Conservation (phyloP, 2,329 filamentous ascomycete species). For the Colletotrichum lini region DNA sequence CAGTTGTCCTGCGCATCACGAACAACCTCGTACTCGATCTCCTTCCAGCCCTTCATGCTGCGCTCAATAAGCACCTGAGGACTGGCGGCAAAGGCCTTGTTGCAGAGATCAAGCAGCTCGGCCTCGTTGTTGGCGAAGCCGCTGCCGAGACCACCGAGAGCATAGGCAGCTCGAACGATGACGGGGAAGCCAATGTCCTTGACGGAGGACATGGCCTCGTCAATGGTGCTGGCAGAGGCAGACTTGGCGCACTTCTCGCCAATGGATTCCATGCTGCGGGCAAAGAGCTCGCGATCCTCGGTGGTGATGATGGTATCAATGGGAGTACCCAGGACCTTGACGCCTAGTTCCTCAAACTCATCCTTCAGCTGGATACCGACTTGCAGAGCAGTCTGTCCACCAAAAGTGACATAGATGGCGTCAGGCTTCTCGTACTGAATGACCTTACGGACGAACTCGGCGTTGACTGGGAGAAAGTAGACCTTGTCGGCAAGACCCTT, state of each 20-base stretch:
- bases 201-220: constrained; percentile 90
- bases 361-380: constrained; percentile 98
- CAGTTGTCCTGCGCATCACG: constrained; percentile 97
- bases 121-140: constrained; percentile 92
- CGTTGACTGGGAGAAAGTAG: constrained; percentile 97
- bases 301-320: constrained; percentile 99
- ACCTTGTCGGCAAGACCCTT: constrained; percentile 98
- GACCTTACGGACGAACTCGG: constrained; percentile 97
- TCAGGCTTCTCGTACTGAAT: constrained; percentile 95
- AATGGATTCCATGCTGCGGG: constrained; percentile 98
- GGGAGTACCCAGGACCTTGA: constrained; percentile 94
- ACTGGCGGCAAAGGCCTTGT: constrained; percentile 94
- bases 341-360: constrained; percentile 92
- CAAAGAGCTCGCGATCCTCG: constrained; percentile 97
- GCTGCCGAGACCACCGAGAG: constrained; percentile 93
- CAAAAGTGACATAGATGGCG: constrained; percentile 97
- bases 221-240: constrained; percentile 88
- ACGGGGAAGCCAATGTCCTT: constrained; percentile 96
- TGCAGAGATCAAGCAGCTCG: constrained; percentile 88
- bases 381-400: constrained; percentile 95
- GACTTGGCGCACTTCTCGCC: constrained; percentile 98
- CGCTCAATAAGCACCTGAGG: constrained; percentile 97
- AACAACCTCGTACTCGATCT: constrained; percentile 99
- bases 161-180: constrained; percentile 96
- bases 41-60: constrained; percentile 99